A percentile compares a stretch with the other conserved stretches of the same genome.
These are phyloP conservation scores for Rhododendron mucronatum DNA, from an alignment of 148 eudicot genomes.

Conservation along the genomic window DNA sequence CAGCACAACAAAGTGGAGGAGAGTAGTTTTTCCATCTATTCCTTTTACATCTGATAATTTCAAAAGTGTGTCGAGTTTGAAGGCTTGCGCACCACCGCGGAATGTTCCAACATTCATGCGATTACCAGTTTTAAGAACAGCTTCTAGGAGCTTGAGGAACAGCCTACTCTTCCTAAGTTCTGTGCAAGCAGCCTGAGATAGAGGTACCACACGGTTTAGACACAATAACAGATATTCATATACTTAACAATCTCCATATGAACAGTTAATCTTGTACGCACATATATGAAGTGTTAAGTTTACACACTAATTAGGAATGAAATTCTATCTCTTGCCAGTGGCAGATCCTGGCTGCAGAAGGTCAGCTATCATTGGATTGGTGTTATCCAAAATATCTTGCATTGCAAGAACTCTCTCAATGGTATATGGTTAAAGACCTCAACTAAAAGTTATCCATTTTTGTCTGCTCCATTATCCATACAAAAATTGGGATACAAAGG, in stretches of 20 bases:
- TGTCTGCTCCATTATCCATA: neutral
- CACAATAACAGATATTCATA: neutral
- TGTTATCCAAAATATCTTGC: neutral
- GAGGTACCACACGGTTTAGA: neutral
- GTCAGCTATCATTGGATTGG: neutral
- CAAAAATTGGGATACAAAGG: neutral
- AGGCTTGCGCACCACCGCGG: slow-evolving; percentile 78
- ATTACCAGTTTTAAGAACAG: slow-evolving; percentile 78
- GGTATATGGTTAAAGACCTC: neutral
- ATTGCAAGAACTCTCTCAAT: neutral
- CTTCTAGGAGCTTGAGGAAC: slow-evolving; percentile 78
- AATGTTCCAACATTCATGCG: slow-evolving; percentile 80
- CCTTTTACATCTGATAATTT: slow-evolving; percentile 79
- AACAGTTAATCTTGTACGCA: neutral
- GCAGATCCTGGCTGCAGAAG: neutral
- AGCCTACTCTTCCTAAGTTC: slow-evolving; percentile 61
- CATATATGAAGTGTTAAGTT: neutral
- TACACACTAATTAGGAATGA: neutral
- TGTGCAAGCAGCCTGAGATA: slow-evolving; percentile 61
- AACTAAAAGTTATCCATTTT: neutral
- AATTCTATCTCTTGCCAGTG: neutral
- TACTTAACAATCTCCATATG: too few relatives aligned
- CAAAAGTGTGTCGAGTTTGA: slow-evolving; percentile 69
- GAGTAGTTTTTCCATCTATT: slow-evolving; percentile 73
- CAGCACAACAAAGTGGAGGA: slow-evolving; percentile 71